phyloP scores from a whole-genome alignment of 1,284 basidiomycete genomes.

The Trametes hirsuta region DNA sequence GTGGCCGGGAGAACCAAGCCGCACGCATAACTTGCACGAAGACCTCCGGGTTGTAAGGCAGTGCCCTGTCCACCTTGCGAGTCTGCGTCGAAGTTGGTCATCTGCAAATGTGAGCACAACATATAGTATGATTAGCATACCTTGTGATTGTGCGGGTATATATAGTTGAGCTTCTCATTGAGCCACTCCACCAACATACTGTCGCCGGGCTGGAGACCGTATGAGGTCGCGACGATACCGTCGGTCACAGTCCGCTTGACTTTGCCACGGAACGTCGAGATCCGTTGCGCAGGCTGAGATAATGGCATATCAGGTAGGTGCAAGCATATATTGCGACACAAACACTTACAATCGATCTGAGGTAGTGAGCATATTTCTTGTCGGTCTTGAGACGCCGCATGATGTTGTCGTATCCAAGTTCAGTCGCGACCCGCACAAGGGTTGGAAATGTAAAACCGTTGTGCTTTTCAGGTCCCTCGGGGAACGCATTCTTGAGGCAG shows the following conservation, averaged over 20 bases:
- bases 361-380: background rate
- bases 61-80: background rate
- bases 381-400: constrained; percentile 1
- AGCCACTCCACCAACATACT: background rate
- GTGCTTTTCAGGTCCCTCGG: constrained; percentile 1
- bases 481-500: constrained; percentile 1
- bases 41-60: background rate
- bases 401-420: background rate
- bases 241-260: background rate
- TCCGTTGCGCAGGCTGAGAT: background rate
- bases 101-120: background rate
- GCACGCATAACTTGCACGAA: constrained; percentile 1
- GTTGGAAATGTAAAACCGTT: background rate
- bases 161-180: background rate
- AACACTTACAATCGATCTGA: background rate
- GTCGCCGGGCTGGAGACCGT: background rate
- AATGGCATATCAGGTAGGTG: background rate
- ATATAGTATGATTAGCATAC: background rate
- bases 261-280: background rate
- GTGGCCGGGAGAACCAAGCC: constrained; percentile 1
- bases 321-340: background rate
- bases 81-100: background rate
- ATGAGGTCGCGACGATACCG: background rate
- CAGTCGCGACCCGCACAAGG: background rate
- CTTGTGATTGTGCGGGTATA: constrained; percentile 5